A percentile compares a stretch with the other conserved stretches of the same genome.
Evolutionary conservation across 805 yeast genomes (phyloP).

Genomic region (Starmerella apis): DNA sequence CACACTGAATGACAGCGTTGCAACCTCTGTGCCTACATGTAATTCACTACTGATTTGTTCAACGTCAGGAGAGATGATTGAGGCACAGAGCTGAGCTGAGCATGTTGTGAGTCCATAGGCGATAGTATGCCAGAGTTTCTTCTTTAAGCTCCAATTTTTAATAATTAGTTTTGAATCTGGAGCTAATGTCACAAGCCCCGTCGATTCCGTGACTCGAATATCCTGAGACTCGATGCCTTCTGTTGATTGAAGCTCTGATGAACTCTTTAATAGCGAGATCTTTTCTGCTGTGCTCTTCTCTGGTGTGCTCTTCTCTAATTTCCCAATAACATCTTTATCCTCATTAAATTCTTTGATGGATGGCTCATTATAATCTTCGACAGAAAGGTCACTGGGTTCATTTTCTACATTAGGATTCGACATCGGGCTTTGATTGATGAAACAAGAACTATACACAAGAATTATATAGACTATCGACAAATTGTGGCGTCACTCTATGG

Average conservation of each 20-base stretch:
- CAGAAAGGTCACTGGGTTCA: too few species aligned
- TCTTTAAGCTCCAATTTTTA: slow-evolving; percentile 41
- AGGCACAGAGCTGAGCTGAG: slow-evolving; percentile 47
- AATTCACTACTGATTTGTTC: slow-evolving; percentile 38
- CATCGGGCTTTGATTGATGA: too few species aligned
- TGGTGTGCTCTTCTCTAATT: neutral
- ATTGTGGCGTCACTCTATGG: too few species aligned
- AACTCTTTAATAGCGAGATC: neutral
- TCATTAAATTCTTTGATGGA: neutral
- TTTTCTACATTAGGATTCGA: too few species aligned
- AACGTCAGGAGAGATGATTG: slow-evolving; percentile 43
- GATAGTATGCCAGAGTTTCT: slow-evolving; percentile 37
- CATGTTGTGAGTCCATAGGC: slow-evolving; percentile 38
- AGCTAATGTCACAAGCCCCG: slow-evolving; percentile 6
- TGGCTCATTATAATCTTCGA: neutral
- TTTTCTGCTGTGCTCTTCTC: neutral
- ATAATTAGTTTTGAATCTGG: slow-evolving; percentile 34
- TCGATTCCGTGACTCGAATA: neutral
- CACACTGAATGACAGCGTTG: slow-evolving; percentile 43
- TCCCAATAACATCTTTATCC: neutral
- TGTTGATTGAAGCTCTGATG: neutral
- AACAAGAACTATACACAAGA: too few species aligned
- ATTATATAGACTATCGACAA: too few species aligned
- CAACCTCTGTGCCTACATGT: slow-evolving; percentile 37
- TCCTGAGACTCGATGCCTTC: neutral